phyloP scores from a whole-genome alignment of 306 rosid species.

The Betula pendula region DNA sequence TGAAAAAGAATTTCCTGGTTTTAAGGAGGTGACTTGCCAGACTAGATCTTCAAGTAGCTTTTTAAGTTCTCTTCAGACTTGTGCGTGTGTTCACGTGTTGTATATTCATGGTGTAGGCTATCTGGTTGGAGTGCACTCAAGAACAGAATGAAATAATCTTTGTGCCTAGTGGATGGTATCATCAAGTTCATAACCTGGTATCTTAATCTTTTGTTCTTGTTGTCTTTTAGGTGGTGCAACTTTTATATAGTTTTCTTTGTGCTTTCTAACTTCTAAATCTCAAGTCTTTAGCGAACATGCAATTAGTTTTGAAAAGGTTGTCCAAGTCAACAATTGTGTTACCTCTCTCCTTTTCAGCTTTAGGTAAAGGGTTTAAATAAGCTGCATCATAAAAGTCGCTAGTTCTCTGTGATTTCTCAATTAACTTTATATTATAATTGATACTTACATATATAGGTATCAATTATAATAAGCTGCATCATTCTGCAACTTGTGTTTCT shows the following conservation, averaged over 20 bases:
- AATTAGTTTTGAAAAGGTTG: slow-evolving; percentile 21
- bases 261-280: slow-evolving; percentile 6
- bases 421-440: background rate
- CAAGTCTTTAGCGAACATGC: background rate
- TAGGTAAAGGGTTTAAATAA: background rate
- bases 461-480: slow-evolving; percentile 1
- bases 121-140: slow-evolving; percentile 88
- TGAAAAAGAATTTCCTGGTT: slow-evolving; percentile 72
- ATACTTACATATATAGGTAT: no score
- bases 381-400: background rate
- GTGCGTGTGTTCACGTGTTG: slow-evolving; percentile 23
- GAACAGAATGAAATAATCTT: slow-evolving; percentile 86
- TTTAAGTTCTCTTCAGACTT: slow-evolving; percentile 20
- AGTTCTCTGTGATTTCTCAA: background rate
- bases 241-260: slow-evolving; percentile 9
- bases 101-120: slow-evolving; percentile 50
- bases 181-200: slow-evolving; percentile 96
- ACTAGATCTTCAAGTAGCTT: slow-evolving; percentile 29
- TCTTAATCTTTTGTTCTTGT: background rate
- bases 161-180: slow-evolving; percentile 98
- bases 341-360: background rate
- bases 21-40: slow-evolving; percentile 53
- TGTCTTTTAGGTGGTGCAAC: background rate
- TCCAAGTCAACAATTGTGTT: background rate
- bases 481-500: slow-evolving; percentile 1